Evolutionary conservation across 805 yeast species (phyloP), one percentile per base, ranked within the genome.

Genomic region (Clavispora vitiphila): DNA sequence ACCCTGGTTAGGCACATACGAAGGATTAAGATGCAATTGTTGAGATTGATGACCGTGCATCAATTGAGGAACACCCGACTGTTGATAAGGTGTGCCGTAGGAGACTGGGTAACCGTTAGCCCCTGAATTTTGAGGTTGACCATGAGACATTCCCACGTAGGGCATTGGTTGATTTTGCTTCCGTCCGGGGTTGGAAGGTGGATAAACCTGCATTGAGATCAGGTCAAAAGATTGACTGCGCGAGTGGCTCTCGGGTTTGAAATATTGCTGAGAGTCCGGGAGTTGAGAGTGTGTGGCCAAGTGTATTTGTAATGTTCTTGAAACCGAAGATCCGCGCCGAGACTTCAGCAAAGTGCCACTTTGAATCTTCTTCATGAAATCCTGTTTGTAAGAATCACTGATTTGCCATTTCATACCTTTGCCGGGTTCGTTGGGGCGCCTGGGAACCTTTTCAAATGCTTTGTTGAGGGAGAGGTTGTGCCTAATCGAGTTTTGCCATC

Each of bases 341-440:
- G 81, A 74, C 55, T 85, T 86, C 52, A 81, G 78, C 37, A 85
- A 64, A 30, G 83, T 76, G 12, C 96, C 96, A 46, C 77, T 81
- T 44, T 78, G 78, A 66, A 90, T 81, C 67, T 89, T 86, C 51
- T 75, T 77, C 59, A 90, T 64, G 55, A 90, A 90, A 50, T 93
- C 99, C 35, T 81, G 81, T 55, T 84, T 82, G 61, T 85, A 91
- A 37, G 81, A 69, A 31, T 87, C 93, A 48, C 89, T 80, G 44
- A 93, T 90, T 66, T 89, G 95, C 99, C 99, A 93, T 65, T 93
- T 93, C 95, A 93, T 91, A 49, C 99, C 98, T 63, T 93, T 93
- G 14, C 99, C 99, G 0, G 98, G 97, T 66, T 93, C 98, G 61
- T 88, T 84, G 23, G 96, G 90, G 58, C 86, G 78, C 56, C 99